Conservation (phyloP, 768 basidiomycete species). For the Pholiota microspora region DNA sequence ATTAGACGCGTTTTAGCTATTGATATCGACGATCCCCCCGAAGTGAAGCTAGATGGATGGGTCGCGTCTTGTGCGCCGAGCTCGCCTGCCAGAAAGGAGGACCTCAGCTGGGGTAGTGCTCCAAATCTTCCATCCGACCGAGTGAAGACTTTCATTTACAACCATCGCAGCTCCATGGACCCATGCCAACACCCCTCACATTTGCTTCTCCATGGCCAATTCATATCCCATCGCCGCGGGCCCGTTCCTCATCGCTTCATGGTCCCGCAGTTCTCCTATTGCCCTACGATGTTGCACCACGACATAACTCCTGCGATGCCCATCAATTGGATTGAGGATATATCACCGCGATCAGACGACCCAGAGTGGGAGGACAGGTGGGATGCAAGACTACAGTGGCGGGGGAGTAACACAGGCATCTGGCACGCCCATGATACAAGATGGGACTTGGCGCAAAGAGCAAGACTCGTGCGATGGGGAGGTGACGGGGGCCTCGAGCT, state of each 20-base stretch:
- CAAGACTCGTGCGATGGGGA: conserved; percentile 16
- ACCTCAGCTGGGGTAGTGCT: conserved; percentile 24
- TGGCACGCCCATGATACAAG: conserved; percentile 33
- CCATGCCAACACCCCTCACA: conserved; percentile 42
- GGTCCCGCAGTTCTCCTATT: conserved; percentile 51
- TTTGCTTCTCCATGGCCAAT: conserved; percentile 45
- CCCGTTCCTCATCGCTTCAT: conserved; percentile 40
- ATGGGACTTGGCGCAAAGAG: conserved; percentile 34
- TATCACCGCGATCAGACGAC: conserved; percentile 36
- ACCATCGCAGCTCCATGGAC: conserved; percentile 43
- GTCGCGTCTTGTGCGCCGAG: conserved; percentile 34
- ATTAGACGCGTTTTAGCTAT: conserved; percentile 22
- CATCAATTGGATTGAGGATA: conserved; percentile 41
- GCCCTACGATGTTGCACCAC: conserved; percentile 44
- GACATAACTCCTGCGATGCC: conserved; percentile 50
- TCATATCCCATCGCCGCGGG: conserved; percentile 45
- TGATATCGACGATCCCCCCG: conserved; percentile 29
- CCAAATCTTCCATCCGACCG: conserved; percentile 11
- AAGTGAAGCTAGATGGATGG: conserved; percentile 33
- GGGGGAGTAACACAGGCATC: conserved; percentile 73
- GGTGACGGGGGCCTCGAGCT: conserved; percentile 8
- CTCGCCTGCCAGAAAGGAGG: conserved; percentile 29
- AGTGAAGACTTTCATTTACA: conserved; percentile 43
- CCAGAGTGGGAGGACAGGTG: conserved; percentile 58
- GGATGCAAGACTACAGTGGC: conserved; percentile 62